phyloP scores from a whole-genome alignment of 148 eudicot species.

The Chenopodium formosanum region DNA sequence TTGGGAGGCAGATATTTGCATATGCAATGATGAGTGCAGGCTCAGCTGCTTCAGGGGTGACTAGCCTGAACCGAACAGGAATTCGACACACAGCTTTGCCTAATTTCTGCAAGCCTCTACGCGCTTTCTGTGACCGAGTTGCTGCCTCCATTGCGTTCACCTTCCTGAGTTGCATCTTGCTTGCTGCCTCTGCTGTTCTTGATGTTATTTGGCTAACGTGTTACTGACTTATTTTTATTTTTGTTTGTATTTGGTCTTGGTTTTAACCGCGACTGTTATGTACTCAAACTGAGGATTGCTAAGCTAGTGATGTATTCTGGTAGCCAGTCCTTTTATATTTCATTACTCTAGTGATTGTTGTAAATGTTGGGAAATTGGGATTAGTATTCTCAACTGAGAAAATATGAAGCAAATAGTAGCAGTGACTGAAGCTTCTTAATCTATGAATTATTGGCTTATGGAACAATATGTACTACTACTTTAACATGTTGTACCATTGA shows the following conservation, averaged over 20 bases:
- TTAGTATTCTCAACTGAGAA: background rate
- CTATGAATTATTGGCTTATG: background rate
- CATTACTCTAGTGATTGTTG: background rate
- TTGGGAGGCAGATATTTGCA: slow-evolving; percentile 56
- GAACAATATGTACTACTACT: background rate
- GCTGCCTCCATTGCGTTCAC: slow-evolving; percentile 79
- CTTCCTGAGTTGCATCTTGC: slow-evolving; percentile 69
- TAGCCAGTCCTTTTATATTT: background rate
- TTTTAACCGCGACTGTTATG: no score
- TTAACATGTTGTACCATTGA: background rate
- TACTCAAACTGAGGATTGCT: no score
- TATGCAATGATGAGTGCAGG: slow-evolving; percentile 85
- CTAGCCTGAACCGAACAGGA: slow-evolving; percentile 81
- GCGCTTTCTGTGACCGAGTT: slow-evolving; percentile 62
- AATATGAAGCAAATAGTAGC: background rate
- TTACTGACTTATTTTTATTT: slow-evolving; percentile 21
- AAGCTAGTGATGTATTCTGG: background rate
- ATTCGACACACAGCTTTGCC: slow-evolving; percentile 81
- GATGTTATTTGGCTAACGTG: slow-evolving; percentile 70
- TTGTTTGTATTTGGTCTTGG: background rate
- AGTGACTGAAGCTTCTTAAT: background rate
- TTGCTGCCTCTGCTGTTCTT: slow-evolving; percentile 61
- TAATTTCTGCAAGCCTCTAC: slow-evolving; percentile 86
- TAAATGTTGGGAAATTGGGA: background rate
- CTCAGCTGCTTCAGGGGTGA: slow-evolving; percentile 90